A percentile compares a stretch with the other conserved stretches of the same genome.
Evolutionary conservation across 2,329 filamentous ascomycete genomes (phyloP).

Genomic region (Aspergillus udagawae): DNA sequence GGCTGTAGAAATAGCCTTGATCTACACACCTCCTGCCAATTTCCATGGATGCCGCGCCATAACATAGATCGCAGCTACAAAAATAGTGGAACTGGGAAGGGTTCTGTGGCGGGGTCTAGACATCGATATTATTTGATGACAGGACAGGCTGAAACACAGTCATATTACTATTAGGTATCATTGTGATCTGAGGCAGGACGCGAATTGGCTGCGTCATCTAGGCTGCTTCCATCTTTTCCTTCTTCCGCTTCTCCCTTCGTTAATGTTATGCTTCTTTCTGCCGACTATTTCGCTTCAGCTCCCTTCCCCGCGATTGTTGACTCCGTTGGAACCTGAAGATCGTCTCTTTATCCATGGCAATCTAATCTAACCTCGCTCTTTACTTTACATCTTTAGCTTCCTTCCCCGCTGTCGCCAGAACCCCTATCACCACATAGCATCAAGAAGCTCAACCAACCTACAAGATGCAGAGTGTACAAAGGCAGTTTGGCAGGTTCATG

Average conservation of each 20-base stretch:
- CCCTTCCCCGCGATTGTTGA: not conserved
- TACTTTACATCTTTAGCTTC: not conserved
- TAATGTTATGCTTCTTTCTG: not conserved
- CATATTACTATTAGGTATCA: not conserved
- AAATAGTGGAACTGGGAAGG: constrained; percentile 1
- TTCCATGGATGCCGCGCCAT: not conserved
- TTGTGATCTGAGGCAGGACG: not conserved
- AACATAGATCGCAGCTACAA: constrained; percentile 3
- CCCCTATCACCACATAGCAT: not conserved
- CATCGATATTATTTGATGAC: not conserved
- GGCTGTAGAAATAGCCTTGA: not conserved
- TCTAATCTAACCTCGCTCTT: not conserved
- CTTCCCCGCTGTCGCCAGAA: not conserved
- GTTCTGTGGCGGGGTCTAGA: constrained; percentile 7
- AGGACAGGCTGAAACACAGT: constrained; percentile 5
- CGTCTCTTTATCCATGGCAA: not conserved
- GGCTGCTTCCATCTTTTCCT: not conserved
- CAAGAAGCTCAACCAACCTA: not conserved
- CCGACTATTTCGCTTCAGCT: not conserved
- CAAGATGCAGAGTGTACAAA: constrained; percentile 55
- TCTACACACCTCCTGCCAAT: constrained; percentile 4
- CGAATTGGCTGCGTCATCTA: constrained; percentile 17
- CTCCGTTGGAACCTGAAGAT: not conserved
- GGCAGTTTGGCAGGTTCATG: constrained; percentile 69
- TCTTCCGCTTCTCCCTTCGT: not conserved